Evolutionary conservation across 2,329 filamentous ascomycete species (phyloP).

Genomic region (Pyrenochaeta sp.): DNA sequence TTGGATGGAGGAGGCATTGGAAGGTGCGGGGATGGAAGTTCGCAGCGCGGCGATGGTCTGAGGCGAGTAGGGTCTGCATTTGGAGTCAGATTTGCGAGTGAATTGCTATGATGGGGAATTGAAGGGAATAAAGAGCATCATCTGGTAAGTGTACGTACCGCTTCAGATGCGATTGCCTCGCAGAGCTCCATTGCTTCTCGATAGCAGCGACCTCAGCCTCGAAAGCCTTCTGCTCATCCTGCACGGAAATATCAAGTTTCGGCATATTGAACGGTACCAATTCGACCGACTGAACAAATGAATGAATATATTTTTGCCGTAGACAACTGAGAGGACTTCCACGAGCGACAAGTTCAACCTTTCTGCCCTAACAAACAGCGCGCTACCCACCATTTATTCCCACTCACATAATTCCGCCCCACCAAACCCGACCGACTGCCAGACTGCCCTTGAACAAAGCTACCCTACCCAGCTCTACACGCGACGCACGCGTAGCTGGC

Average conservation of each 20-base stretch:
- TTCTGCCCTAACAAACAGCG: background rate
- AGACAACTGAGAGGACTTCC: background rate
- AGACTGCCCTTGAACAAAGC: too few relatives aligned
- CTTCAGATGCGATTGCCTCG: constrained; percentile 22
- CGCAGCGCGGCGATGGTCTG: constrained; percentile 47
- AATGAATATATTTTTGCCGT: background rate
- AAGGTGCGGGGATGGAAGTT: constrained; percentile 33
- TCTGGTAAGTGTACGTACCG: constrained; percentile 5
- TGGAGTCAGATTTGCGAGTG: background rate
- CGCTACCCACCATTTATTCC: background rate
- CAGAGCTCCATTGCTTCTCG: constrained; percentile 46
- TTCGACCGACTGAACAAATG: too few relatives aligned
- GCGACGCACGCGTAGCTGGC: background rate
- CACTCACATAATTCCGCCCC: background rate
- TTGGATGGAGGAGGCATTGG: constrained; percentile 42
- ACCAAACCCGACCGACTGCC: background rate
- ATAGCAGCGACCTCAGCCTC: constrained; percentile 45
- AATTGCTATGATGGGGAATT: background rate
- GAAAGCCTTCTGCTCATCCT: constrained; percentile 39
- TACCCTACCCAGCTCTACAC: background rate
- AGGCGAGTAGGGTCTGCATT: constrained; percentile 43
- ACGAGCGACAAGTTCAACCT: background rate
- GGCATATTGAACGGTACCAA: constrained; percentile 6
- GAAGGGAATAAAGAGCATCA: background rate
- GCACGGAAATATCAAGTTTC: constrained; percentile 18